Percentiles rank a stretch among this genome's conserved stretches.
phyloP scores from a whole-genome alignment of 139 green algal species.

The Chlamydomonas incerta region DNA sequence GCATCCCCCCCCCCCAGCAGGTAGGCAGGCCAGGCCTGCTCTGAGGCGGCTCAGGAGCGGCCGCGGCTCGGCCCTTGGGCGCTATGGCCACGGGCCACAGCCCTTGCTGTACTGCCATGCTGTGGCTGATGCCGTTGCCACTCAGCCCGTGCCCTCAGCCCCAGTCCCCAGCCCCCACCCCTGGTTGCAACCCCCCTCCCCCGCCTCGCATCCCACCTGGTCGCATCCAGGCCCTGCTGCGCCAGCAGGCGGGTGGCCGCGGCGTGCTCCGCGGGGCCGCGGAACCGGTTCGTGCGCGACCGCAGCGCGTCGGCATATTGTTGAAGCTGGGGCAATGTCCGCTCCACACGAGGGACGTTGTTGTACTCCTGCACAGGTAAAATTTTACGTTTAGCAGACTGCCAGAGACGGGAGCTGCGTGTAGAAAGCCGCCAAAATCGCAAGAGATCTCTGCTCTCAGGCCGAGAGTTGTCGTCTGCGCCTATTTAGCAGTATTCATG shows the following conservation, averaged over 20 bases:
- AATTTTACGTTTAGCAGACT: neutral
- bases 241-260: slow-evolving; percentile 84
- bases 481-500: neutral
- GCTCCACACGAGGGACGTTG: slow-evolving; percentile 78
- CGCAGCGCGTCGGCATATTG: slow-evolving; percentile 74
- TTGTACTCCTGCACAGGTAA: slow-evolving; percentile 66
- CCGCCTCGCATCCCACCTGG: slow-evolving; percentile 43
- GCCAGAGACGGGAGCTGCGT: neutral
- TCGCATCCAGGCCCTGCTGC: slow-evolving; percentile 82
- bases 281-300: slow-evolving; percentile 62
- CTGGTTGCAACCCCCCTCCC: no score
- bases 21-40: no score
- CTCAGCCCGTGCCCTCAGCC: no score
- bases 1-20: no score
- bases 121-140: no score
- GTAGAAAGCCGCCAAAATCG: slow-evolving; percentile 12
- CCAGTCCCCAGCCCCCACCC: no score
- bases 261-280: slow-evolving; percentile 65
- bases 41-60: no score
- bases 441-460: neutral
- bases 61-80: no score
- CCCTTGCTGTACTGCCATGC: no score
- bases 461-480: neutral
- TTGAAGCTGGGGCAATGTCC: slow-evolving; percentile 82
- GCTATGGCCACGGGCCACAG: no score